phyloP scores from a whole-genome alignment of 169 alveolate genomes.

The Plasmodium chabaudi region DNA sequence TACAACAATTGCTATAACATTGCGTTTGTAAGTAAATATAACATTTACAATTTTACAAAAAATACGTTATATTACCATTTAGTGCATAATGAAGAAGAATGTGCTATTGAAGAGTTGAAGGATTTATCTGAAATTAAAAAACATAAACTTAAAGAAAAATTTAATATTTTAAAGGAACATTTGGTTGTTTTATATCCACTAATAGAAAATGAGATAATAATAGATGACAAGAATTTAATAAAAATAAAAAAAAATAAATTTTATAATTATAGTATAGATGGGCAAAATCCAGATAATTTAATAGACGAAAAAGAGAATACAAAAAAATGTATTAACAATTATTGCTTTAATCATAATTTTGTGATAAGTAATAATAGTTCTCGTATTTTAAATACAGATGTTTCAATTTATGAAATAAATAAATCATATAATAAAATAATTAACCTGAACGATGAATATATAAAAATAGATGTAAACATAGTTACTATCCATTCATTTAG shows the following conservation, averaged over 20 bases:
- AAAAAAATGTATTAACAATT: slow-evolving; percentile 30
- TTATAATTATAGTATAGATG: too few species aligned
- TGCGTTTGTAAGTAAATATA: slow-evolving; percentile 33
- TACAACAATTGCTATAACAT: slow-evolving; percentile 4
- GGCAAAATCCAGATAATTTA: too few species aligned
- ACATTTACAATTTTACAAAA: slow-evolving; percentile 31
- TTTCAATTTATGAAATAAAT: slow-evolving; percentile 5
- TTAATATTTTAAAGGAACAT: slow-evolving; percentile 4
- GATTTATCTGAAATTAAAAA: slow-evolving; percentile 26
- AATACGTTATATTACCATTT: slow-evolving; percentile 21
- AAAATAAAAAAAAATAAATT: slow-evolving; percentile 6
- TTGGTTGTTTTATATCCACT: slow-evolving; percentile 15
- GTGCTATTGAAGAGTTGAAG: slow-evolving; percentile 10
- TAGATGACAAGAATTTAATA: neutral
- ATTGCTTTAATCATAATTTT: slow-evolving; percentile 53
- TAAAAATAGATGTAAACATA: slow-evolving; percentile 20
- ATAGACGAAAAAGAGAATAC: slow-evolving; percentile 11
- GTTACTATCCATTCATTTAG: slow-evolving; percentile 23
- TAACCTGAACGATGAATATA: slow-evolving; percentile 26
- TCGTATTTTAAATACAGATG: neutral
- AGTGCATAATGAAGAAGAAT: slow-evolving; percentile 30
- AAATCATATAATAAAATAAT: slow-evolving; percentile 26
- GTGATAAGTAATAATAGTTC: neutral
- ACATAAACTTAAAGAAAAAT: slow-evolving; percentile 27
- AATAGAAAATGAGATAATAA: neutral